Percentiles rank a stretch among this genome's conserved stretches.
phyloP scores from a whole-genome alignment of 2,329 filamentous ascomycete genomes.

The Colletotrichum liaoningense region DNA sequence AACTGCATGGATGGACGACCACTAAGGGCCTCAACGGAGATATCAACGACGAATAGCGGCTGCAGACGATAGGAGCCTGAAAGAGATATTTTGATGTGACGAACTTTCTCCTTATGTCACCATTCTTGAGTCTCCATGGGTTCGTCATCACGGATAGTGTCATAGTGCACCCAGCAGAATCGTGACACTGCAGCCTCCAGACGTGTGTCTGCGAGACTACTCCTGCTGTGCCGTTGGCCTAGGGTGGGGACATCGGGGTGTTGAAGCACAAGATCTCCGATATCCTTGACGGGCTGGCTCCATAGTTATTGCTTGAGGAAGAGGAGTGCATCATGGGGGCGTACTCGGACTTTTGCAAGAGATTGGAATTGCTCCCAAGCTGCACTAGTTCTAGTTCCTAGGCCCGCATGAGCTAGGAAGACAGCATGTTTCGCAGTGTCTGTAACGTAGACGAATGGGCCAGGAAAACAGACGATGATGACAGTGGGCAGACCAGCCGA shows the following conservation, averaged over 20 bases:
- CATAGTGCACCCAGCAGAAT: not conserved
- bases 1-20: slow-evolving; percentile 29
- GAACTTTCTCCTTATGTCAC: not conserved
- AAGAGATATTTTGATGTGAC: not conserved
- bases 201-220: not conserved
- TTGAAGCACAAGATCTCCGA: slow-evolving; percentile 22
- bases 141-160: not conserved
- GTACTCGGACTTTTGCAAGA: not conserved
- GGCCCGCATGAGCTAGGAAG: slow-evolving; percentile 5
- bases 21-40: not conserved
- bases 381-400: not conserved
- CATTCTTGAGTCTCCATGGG: not conserved
- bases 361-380: not conserved
- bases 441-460: slow-evolving; percentile 12
- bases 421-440: slow-evolving; percentile 4
- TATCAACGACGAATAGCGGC: not conserved
- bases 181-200: not conserved
- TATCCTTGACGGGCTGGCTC: slow-evolving; percentile 8
- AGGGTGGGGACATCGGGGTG: slow-evolving; percentile 10
- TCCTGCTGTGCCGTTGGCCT: slow-evolving; percentile 16
- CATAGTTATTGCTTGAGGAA: slow-evolving; percentile 6
- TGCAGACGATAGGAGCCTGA: not conserved
- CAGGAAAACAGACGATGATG: slow-evolving; percentile 14
- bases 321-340: slow-evolving; percentile 10
- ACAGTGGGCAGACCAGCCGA: slow-evolving; percentile 3